A percentile compares a stretch with the other conserved stretches of the same genome.
phyloP scores from a whole-genome alignment of 2,329 filamentous ascomycete species.

The Penicillium oxalicum region DNA sequence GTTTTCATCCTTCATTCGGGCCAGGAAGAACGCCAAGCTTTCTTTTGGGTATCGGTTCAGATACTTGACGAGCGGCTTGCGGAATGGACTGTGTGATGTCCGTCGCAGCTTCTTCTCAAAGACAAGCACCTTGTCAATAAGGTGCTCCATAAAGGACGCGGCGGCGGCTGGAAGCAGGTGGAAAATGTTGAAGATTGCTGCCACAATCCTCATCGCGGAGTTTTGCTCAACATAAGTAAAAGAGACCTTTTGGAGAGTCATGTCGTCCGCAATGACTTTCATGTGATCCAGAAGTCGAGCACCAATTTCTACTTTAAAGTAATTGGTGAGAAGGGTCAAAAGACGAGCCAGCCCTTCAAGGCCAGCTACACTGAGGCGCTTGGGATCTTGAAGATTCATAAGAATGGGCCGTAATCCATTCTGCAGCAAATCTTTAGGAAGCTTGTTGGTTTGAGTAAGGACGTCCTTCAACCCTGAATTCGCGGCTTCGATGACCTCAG shows the following conservation, averaged over 20 bases:
- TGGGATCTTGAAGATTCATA: slow-evolving; percentile 89
- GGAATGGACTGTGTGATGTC: slow-evolving; percentile 87
- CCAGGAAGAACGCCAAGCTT: slow-evolving; percentile 73
- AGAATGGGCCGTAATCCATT: slow-evolving; percentile 91
- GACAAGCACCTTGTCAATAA: slow-evolving; percentile 85
- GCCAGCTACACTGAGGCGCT: slow-evolving; percentile 80
- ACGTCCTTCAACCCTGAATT: slow-evolving; percentile 86
- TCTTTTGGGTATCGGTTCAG: slow-evolving; percentile 89
- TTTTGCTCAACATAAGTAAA: slow-evolving; percentile 95
- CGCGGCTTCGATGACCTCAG: slow-evolving; percentile 86
- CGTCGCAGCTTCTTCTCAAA: slow-evolving; percentile 78
- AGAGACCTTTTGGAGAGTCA: slow-evolving; percentile 76
- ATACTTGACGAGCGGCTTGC: slow-evolving; percentile 83
- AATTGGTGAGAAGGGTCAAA: slow-evolving; percentile 86
- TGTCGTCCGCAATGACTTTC: slow-evolving; percentile 78
- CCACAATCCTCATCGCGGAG: slow-evolving; percentile 86
- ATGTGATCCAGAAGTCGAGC: slow-evolving; percentile 88
- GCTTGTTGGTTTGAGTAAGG: slow-evolving; percentile 77
- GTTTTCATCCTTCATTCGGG: slow-evolving; percentile 72
- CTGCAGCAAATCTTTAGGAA: slow-evolving; percentile 92
- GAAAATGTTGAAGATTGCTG: slow-evolving; percentile 93
- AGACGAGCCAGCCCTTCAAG: slow-evolving; percentile 86
- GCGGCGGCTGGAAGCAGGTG: slow-evolving; percentile 89
- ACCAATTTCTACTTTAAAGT: slow-evolving; percentile 98
- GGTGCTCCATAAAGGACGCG: slow-evolving; percentile 79